Conservation (phyloP, 2,329 filamentous ascomycete species). For the Colletotrichum abscissum region DNA sequence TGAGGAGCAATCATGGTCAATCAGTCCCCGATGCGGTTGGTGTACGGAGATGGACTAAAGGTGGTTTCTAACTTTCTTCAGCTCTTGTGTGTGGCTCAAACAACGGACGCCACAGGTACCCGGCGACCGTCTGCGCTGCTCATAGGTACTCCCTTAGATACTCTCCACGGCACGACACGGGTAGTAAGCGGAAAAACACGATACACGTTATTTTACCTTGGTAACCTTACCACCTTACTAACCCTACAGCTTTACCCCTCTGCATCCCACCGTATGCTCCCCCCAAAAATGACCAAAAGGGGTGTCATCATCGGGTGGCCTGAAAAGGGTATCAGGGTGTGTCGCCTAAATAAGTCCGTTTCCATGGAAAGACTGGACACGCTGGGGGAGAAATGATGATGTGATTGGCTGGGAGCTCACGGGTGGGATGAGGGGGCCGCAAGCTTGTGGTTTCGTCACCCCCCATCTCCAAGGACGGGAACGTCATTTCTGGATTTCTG, state of each 20-base stretch:
- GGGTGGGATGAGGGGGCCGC: not conserved
- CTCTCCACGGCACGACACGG: too few species aligned
- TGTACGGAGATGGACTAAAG: not conserved
- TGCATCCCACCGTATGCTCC: not conserved
- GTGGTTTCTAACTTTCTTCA: not conserved
- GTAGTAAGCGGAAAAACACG: too few species aligned
- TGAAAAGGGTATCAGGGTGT: not conserved
- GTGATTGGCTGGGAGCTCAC: not conserved
- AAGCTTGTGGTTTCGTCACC: slow-evolving; percentile 9
- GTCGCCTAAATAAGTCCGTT: not conserved
- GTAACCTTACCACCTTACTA: not conserved
- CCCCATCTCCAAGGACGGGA: slow-evolving; percentile 19
- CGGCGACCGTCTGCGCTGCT: not conserved
- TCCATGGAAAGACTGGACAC: not conserved
- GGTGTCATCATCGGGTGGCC: not conserved
- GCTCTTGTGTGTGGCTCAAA: not conserved
- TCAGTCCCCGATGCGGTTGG: slow-evolving; percentile 1
- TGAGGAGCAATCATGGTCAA: not conserved
- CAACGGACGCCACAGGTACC: slow-evolving; percentile 22
- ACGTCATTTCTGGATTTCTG: slow-evolving; percentile 29
- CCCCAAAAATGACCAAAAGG: not conserved
- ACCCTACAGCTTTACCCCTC: not conserved
- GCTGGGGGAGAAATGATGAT: not conserved
- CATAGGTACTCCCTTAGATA: too few species aligned
- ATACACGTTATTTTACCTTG: not conserved